Evolutionary conservation across 208 protist genomes (phyloP).

Genomic region (Trypanosomatidae sp.): DNA sequence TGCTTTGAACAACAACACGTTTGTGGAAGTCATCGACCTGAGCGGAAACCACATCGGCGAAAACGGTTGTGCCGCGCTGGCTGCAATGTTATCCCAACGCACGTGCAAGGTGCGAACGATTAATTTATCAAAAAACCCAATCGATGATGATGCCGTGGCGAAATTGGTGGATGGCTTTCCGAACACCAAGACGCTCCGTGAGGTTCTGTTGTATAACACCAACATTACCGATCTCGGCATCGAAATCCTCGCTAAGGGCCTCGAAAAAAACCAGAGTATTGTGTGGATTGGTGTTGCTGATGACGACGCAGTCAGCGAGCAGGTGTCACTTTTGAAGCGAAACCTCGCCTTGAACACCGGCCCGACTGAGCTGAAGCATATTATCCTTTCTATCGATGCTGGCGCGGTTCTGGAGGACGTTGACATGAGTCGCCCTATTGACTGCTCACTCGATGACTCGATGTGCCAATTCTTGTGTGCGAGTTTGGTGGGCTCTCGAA

Average conservation of each 20-base stretch:
- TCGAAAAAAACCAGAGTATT: constrained; percentile 64
- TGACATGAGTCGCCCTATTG: constrained; percentile 42
- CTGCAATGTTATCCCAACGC: constrained; percentile 36
- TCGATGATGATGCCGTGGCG: constrained; percentile 51
- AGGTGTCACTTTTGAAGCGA: constrained; percentile 33
- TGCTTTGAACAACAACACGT: constrained; percentile 39
- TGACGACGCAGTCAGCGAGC: constrained; percentile 5
- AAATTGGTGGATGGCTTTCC: constrained; percentile 63
- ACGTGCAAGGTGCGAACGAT: constrained; percentile 47
- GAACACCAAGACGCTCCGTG: constrained; percentile 45
- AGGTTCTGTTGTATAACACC: constrained; percentile 54
- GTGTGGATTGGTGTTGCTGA: constrained; percentile 37
- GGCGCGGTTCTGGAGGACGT: constrained; percentile 51
- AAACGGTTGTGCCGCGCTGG: constrained; percentile 54
- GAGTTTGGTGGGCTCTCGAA: constrained; percentile 45
- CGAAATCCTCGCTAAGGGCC: constrained; percentile 40
- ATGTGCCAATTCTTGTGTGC: constrained; percentile 60
- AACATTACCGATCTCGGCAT: constrained; percentile 58
- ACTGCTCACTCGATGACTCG: constrained; percentile 49
- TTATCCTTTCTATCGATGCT: constrained; percentile 50
- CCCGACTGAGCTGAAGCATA: constrained; percentile 52
- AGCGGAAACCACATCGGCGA: constrained; percentile 60
- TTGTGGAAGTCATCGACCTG: constrained; percentile 53
- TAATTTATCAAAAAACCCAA: constrained; percentile 57
- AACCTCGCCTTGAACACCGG: constrained; percentile 75